These are phyloP conservation scores for Cicer yamashitae DNA, from an alignment of 306 rosid species.

Conservation along the genomic window DNA sequence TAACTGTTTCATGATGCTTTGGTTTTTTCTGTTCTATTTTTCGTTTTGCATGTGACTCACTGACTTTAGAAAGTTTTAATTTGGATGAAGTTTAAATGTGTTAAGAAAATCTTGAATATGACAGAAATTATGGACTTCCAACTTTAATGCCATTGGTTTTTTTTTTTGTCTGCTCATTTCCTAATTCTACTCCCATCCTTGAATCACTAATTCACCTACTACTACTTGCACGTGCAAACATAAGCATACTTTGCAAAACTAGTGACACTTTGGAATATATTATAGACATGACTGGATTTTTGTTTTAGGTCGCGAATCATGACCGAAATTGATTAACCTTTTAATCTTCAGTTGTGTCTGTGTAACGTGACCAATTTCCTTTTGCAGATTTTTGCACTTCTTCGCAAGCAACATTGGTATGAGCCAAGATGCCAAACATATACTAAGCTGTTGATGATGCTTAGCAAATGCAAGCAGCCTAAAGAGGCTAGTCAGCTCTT, in stretches of 20 bases:
- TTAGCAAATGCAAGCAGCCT: conserved; percentile 83
- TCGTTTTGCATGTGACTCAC: background rate
- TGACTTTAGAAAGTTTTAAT: background rate
- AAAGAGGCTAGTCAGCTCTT: conserved; percentile 71
- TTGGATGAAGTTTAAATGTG: conserved; percentile 4
- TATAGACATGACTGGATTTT: conserved; percentile 6
- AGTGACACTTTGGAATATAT: background rate
- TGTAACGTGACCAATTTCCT: conserved; percentile 9
- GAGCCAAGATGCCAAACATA: conserved; percentile 86
- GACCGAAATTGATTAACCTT: background rate
- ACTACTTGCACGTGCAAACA: background rate
- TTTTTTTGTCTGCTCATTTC: conserved; percentile 18
- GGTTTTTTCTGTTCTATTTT: background rate
- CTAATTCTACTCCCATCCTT: conserved; percentile 1
- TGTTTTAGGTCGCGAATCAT: conserved; percentile 7
- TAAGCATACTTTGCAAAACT: conserved; percentile 12
- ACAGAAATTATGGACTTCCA: background rate
- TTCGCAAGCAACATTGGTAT: conserved; percentile 88
- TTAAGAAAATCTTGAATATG: conserved; percentile 16
- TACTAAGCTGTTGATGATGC: conserved; percentile 79
- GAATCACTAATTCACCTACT: background rate
- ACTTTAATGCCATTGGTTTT: background rate
- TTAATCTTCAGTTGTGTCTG: conserved; percentile 28
- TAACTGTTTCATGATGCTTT: conserved; percentile 14
- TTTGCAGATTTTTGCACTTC: conserved; percentile 75